Conservation (phyloP, 345 rosid genomes). For the Syzygium aromaticum region DNA sequence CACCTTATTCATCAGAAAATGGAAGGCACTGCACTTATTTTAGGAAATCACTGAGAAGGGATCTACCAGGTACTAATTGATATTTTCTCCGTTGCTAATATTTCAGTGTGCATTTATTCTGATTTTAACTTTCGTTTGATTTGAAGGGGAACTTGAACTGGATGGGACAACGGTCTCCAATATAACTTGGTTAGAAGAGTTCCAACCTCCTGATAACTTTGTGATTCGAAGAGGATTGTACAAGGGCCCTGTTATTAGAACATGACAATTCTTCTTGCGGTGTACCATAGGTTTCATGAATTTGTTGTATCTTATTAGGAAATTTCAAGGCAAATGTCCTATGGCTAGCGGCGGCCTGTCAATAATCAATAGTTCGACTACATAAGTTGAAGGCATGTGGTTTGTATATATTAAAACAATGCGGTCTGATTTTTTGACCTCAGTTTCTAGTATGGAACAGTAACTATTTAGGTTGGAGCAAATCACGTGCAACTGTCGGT, state of each 20-base stretch:
- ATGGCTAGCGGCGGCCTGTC: not conserved
- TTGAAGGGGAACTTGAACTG: not conserved
- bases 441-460: not conserved
- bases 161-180: conserved; percentile 46
- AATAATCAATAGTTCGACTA: not conserved
- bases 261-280: conserved; percentile 17
- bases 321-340: not conserved
- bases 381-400: not conserved
- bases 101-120: not conserved
- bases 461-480: not conserved
- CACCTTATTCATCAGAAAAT: conserved; percentile 39
- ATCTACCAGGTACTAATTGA: conserved; percentile 21
- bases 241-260: conserved; percentile 77
- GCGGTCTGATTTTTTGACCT: not conserved
- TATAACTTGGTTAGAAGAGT: conserved; percentile 85
- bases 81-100: not conserved
- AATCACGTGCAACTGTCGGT: not conserved
- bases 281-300: not conserved
- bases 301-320: not conserved
- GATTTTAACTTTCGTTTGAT: not conserved
- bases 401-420: not conserved
- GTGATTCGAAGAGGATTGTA: conserved; percentile 58
- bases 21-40: conserved; percentile 49
- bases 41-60: conserved; percentile 18
- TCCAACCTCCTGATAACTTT: conserved; percentile 82